Percentiles rank a stretch among this genome's conserved stretches.
Conservation (phyloP, 441 rosid genomes). For the Pelargonium citronellum region DNA sequence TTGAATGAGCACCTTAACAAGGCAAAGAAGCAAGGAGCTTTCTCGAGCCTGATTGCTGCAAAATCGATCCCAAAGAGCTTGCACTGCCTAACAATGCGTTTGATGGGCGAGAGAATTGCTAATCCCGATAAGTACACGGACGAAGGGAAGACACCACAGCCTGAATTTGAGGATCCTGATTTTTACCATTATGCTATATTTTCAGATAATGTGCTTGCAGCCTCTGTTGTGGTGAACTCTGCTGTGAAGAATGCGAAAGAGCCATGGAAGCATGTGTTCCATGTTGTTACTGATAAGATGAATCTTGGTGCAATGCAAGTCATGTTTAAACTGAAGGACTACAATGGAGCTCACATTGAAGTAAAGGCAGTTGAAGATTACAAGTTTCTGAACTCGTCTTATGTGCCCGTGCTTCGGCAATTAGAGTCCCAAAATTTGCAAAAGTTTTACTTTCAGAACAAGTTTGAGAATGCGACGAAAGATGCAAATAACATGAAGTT, state of each 20-base stretch:
- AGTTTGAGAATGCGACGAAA: constrained; percentile 86
- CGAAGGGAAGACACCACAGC: constrained; percentile 39
- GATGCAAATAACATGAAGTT: constrained; percentile 67
- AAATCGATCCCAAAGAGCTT: constrained; percentile 79
- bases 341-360: constrained; percentile 78
- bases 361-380: constrained; percentile 74
- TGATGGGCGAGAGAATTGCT: constrained; percentile 70
- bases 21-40: constrained; percentile 85
- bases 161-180: constrained; percentile 68
- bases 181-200: constrained; percentile 77
- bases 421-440: constrained; percentile 81
- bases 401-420: constrained; percentile 79
- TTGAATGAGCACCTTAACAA: constrained; percentile 63
- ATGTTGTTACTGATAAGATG: constrained; percentile 79
- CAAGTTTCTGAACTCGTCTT: constrained; percentile 55
- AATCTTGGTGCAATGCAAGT: constrained; percentile 84
- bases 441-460: constrained; percentile 91
- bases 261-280: constrained; percentile 86
- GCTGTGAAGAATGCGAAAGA: constrained; percentile 80
- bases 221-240: constrained; percentile 84
- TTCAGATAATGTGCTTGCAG: constrained; percentile 87
- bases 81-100: constrained; percentile 89
- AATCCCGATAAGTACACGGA: constrained; percentile 79
- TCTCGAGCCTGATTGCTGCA: constrained; percentile 72
- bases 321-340: constrained; percentile 84